Conservation (phyloP, 345 rosid genomes). For the Ricinus communis region DNA sequence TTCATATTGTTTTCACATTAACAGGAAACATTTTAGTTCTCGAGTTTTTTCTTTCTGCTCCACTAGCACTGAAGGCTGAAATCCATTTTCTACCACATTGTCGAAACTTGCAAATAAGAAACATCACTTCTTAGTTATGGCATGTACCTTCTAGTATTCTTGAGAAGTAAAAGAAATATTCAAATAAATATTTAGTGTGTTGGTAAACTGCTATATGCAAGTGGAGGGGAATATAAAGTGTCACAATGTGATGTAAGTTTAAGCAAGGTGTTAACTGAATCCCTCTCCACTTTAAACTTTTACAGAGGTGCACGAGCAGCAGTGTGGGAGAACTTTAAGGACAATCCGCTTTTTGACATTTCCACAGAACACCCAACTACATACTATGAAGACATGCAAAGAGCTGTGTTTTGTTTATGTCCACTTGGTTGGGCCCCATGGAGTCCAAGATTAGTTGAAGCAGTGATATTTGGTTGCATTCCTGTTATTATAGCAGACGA, state of each 20-base stretch:
- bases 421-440: conserved; percentile 98
- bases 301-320: conserved; percentile 95
- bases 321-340: conserved; percentile 95
- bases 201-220: neutral
- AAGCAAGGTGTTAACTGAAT: neutral
- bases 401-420: conserved; percentile 84
- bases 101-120: neutral
- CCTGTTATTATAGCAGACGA: conserved; percentile 96
- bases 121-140: neutral
- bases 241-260: neutral
- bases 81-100: neutral
- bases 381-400: conserved; percentile 96
- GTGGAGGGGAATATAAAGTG: neutral
- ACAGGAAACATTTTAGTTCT: neutral
- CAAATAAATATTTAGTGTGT: neutral
- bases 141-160: neutral
- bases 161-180: neutral
- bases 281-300: conserved; percentile 1
- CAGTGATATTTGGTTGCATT: conserved; percentile 95
- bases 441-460: conserved; percentile 98
- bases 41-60: neutral
- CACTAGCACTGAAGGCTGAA: neutral
- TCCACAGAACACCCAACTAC: conserved; percentile 93
- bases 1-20: neutral
- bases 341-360: conserved; percentile 89